phyloP scores from a whole-genome alignment of 148 eudicot genomes.

The Simmondsia chinensis region DNA sequence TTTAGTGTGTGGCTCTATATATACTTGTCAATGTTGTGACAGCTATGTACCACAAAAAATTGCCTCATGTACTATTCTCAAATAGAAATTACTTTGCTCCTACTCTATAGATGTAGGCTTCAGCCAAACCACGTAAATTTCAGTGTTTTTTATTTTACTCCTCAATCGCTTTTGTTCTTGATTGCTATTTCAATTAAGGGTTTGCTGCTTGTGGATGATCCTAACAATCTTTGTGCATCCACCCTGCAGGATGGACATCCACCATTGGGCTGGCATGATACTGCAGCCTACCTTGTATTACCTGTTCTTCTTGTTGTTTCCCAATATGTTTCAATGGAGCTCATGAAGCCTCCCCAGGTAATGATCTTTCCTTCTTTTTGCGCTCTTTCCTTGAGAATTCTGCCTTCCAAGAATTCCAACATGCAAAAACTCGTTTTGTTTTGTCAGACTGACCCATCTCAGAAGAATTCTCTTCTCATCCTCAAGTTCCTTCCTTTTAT shows the following conservation, averaged over 20 bases:
- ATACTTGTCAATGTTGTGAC: too few species aligned
- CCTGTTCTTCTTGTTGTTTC: slow-evolving; percentile 91
- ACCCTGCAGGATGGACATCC: slow-evolving; percentile 91
- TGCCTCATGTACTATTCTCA: too few species aligned
- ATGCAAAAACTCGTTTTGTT: slow-evolving; percentile 17
- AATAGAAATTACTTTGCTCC: too few species aligned
- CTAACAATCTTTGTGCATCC: slow-evolving; percentile 3
- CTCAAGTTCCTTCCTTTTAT: slow-evolving; percentile 95
- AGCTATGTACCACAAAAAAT: too few species aligned
- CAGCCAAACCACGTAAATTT: too few species aligned
- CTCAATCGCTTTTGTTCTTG: background rate
- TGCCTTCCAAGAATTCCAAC: slow-evolving; percentile 4
- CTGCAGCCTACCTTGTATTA: slow-evolving; percentile 90
- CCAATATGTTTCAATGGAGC: slow-evolving; percentile 90
- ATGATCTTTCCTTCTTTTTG: slow-evolving; percentile 5
- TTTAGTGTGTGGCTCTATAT: too few species aligned
- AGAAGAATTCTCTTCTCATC: slow-evolving; percentile 85
- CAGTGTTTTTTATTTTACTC: too few species aligned
- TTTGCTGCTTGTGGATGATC: background rate
- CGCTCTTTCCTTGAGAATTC: slow-evolving; percentile 1
- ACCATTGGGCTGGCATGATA: slow-evolving; percentile 89
- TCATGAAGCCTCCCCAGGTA: slow-evolving; percentile 99
- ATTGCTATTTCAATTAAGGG: background rate
- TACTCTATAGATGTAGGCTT: too few species aligned
- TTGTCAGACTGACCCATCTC: slow-evolving; percentile 86